Evolutionary conservation across 345 rosid genomes (phyloP).

Genomic region (Hibiscus syriacus): DNA sequence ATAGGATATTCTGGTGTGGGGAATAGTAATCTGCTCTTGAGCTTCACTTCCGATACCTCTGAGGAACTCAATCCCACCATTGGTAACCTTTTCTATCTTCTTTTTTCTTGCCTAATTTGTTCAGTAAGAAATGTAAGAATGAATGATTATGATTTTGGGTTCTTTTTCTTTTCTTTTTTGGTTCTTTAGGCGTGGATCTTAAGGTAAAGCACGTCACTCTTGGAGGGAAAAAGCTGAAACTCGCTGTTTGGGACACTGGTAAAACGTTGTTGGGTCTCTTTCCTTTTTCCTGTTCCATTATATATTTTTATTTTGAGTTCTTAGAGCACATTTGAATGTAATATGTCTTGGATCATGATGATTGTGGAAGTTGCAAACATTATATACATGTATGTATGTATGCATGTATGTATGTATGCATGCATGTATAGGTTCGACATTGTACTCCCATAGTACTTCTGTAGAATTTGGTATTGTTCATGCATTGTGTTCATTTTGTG

Average conservation of each 20-base stretch:
- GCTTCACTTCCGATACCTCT: constrained; percentile 65
- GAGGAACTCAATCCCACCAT: constrained; percentile 77
- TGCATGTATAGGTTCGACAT: neutral
- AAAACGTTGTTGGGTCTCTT: neutral
- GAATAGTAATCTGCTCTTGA: constrained; percentile 64
- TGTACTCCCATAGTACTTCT: neutral
- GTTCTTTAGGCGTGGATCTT: constrained; percentile 71
- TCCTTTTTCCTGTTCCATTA: constrained; percentile 1
- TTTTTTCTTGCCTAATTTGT: neutral
- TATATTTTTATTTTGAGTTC: too few species aligned
- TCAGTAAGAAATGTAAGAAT: neutral
- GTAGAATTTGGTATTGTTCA: neutral
- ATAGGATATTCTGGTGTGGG: constrained; percentile 88
- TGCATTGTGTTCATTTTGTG: neutral
- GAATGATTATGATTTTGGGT: neutral
- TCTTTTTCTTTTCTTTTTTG: neutral
- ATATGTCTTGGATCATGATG: neutral
- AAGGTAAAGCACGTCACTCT: constrained; percentile 71
- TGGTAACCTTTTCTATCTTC: constrained; percentile 25
- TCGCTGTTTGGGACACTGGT: constrained; percentile 98
- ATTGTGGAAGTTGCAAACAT: neutral
- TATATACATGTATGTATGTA: neutral
- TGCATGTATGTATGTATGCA: neutral
- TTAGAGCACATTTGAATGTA: too few species aligned
- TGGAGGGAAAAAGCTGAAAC: constrained; percentile 83